Conservation (phyloP, 768 basidiomycete genomes). For the Paxillus rubicundulus region DNA sequence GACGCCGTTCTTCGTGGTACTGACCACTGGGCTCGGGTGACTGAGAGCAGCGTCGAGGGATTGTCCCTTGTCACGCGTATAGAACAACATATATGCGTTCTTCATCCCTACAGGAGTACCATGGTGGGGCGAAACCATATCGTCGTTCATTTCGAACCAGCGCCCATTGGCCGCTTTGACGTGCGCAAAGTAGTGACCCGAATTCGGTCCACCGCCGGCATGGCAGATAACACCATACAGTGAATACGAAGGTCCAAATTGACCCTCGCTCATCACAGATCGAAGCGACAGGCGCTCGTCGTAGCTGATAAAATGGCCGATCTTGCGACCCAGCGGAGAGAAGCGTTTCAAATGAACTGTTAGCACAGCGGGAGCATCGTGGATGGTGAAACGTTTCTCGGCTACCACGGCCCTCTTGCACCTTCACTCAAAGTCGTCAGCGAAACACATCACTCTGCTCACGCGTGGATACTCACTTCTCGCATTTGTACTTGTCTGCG, state of each 20-base stretch:
- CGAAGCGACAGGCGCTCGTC: conserved; percentile 69
- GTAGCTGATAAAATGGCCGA: conserved; percentile 75
- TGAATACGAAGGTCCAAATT: conserved; percentile 75
- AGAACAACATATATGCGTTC: conserved; percentile 93
- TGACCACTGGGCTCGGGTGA: conserved; percentile 16
- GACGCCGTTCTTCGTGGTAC: conserved; percentile 36
- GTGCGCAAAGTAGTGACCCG: conserved; percentile 91
- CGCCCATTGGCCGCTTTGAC: conserved; percentile 65
- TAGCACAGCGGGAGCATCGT: conserved; percentile 83
- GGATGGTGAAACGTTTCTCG: conserved; percentile 85
- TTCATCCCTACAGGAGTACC: conserved; percentile 57
- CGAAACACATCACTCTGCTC: background rate
- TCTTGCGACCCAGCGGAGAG: conserved; percentile 85
- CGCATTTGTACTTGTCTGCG: conserved; percentile 96
- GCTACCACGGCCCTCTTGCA: conserved; percentile 92
- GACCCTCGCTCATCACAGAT: conserved; percentile 79
- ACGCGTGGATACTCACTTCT: conserved; percentile 67
- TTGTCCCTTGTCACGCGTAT: conserved; percentile 79
- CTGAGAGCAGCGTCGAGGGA: conserved; percentile 60
- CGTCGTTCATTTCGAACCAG: conserved; percentile 97
- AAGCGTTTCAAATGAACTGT: conserved; percentile 97
- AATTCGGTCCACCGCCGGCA: conserved; percentile 89
- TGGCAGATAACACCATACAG: conserved; percentile 93
- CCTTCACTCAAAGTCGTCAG: conserved; percentile 40
- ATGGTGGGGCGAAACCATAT: conserved; percentile 50